A percentile compares a stretch with the other conserved stretches of the same genome.
Evolutionary conservation across 768 basidiomycete genomes (phyloP).

Genomic region (Chalciporus sphaerocephalus): DNA sequence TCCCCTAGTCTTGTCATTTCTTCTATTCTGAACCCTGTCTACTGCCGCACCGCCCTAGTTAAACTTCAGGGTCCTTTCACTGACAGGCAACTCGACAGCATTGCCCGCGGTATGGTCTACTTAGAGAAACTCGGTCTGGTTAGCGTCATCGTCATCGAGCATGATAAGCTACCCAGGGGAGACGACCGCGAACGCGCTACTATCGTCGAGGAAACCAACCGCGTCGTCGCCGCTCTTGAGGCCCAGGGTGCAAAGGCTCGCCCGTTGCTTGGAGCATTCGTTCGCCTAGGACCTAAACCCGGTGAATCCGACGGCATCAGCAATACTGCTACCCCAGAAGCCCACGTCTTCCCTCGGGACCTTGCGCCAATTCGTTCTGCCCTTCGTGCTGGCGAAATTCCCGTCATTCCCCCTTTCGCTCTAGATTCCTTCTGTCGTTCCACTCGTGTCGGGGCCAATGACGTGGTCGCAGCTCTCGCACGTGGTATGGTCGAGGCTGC

Average conservation of each 20-base stretch:
- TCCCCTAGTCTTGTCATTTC: slow-evolving; percentile 54
- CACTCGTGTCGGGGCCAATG: slow-evolving; percentile 79
- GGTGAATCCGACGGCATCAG: slow-evolving; percentile 30
- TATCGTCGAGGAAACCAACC: slow-evolving; percentile 78
- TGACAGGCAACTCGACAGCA: slow-evolving; percentile 89
- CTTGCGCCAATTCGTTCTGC: slow-evolving; percentile 84
- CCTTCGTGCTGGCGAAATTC: slow-evolving; percentile 90
- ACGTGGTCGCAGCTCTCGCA: slow-evolving; percentile 82
- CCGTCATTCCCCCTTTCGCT: slow-evolving; percentile 90
- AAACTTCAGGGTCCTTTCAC: slow-evolving; percentile 96
- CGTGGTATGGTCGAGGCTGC: slow-evolving; percentile 71
- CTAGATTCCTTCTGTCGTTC: slow-evolving; percentile 88
- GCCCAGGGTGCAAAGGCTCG: slow-evolving; percentile 81
- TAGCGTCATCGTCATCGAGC: slow-evolving; percentile 91
- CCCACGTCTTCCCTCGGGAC: slow-evolving; percentile 76
- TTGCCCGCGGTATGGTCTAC: slow-evolving; percentile 89
- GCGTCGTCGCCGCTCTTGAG: slow-evolving; percentile 78
- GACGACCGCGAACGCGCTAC: slow-evolving; percentile 63
- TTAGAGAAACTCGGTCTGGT: slow-evolving; percentile 94
- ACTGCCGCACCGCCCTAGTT: slow-evolving; percentile 86
- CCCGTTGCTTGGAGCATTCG: slow-evolving; percentile 83
- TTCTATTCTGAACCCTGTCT: slow-evolving; percentile 80
- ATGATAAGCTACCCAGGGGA: slow-evolving; percentile 68
- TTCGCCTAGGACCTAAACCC: slow-evolving; percentile 77
- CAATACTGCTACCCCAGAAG: slow-evolving; percentile 52